Evolutionary conservation across 1,284 basidiomycete genomes (phyloP).

Genomic region (Boletellus dicymbophilus): DNA sequence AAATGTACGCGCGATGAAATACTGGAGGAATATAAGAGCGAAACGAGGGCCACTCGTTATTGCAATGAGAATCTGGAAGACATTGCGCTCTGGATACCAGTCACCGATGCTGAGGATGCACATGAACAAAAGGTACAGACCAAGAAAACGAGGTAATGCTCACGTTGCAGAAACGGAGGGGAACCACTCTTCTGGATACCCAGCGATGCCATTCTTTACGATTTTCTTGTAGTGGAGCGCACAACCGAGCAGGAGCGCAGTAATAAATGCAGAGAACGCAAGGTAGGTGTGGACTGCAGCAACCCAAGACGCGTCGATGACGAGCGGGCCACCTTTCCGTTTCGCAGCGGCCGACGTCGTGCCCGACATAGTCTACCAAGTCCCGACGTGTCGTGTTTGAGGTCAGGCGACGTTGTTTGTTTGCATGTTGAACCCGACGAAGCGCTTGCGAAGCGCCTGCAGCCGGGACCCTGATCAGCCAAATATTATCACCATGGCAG

Average conservation of each 20-base stretch:
- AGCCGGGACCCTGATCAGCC: too few species aligned
- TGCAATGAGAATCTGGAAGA: conserved; percentile 92
- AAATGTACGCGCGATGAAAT: conserved; percentile 54
- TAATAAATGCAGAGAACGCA: conserved; percentile 69
- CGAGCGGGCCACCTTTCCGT: conserved; percentile 19
- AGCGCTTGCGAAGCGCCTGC: too few species aligned
- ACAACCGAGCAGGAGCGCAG: conserved; percentile 71
- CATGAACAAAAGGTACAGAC: background rate
- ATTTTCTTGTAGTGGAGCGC: conserved; percentile 83
- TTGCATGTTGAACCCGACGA: background rate
- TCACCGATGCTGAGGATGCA: conserved; percentile 72
- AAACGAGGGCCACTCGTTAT: conserved; percentile 86
- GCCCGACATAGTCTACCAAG: conserved; percentile 22
- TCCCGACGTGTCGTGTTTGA: background rate
- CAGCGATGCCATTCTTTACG: conserved; percentile 86
- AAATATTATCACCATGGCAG: conserved; percentile 31
- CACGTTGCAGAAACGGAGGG: conserved; percentile 93
- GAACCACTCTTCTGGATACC: conserved; percentile 91
- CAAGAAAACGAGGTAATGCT: conserved; percentile 32
- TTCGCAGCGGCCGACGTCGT: conserved; percentile 1
- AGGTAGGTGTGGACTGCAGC: conserved; percentile 72
- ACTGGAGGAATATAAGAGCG: conserved; percentile 73
- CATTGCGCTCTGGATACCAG: conserved; percentile 87
- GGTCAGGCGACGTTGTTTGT: conserved; percentile 1
- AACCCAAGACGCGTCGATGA: conserved; percentile 52